Evolutionary conservation across 768 basidiomycete genomes (phyloP).

Genomic region (Coprinopsis sp.): DNA sequence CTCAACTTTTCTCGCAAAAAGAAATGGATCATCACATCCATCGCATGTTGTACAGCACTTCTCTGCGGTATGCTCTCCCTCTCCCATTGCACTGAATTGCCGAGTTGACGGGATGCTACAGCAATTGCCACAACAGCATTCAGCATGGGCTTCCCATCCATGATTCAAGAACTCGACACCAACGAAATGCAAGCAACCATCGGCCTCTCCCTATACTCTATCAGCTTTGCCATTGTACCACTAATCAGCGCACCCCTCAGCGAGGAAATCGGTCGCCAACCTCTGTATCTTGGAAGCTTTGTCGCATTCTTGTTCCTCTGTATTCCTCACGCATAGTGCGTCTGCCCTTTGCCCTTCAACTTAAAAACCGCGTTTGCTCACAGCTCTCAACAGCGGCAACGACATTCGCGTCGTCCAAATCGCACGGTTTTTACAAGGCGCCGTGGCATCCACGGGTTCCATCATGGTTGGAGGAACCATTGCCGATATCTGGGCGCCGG

Average conservation of each 20-base stretch:
- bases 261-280: constrained; percentile 64
- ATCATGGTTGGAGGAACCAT: constrained; percentile 76
- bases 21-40: constrained; percentile 24
- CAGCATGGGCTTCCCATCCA: constrained; percentile 50
- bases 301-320: constrained; percentile 48
- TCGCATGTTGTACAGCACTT: constrained; percentile 40
- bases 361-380: neutral
- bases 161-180: constrained; percentile 46
- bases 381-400: constrained; percentile 27
- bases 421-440: constrained; percentile 61
- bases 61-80: constrained; percentile 24
- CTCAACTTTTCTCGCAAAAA: constrained; percentile 16
- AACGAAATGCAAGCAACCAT: constrained; percentile 40
- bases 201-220: constrained; percentile 47
- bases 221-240: constrained; percentile 59
- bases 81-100: neutral
- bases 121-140: constrained; percentile 50
- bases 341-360: neutral
- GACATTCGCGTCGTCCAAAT: constrained; percentile 63
- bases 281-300: constrained; percentile 47
- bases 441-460: constrained; percentile 63
- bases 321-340: constrained; percentile 43
- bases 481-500: constrained; percentile 61
- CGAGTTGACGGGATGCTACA: constrained; percentile 15
- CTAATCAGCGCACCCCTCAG: constrained; percentile 63